Percentiles rank a stretch among this genome's conserved stretches.
phyloP scores from a whole-genome alignment of 495 filamentous ascomycete genomes.

The Pyronema domesticum region DNA sequence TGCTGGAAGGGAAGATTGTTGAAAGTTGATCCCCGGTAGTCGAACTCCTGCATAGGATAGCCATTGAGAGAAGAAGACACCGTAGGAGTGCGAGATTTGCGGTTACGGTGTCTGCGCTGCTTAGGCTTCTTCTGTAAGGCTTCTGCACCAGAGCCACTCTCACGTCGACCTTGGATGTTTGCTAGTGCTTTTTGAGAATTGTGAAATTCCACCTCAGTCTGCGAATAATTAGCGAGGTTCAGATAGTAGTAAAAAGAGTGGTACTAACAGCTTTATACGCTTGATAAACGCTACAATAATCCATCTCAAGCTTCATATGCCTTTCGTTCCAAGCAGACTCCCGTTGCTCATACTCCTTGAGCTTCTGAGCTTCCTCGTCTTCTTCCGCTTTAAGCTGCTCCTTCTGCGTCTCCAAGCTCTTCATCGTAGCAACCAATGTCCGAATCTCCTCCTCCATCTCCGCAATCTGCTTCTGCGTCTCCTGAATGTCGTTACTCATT shows the following conservation, averaged over 20 bases:
- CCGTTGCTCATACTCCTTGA: slow-evolving; percentile 37
- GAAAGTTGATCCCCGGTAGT: slow-evolving; percentile 11
- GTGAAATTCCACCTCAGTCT: slow-evolving; percentile 21
- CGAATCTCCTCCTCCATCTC: slow-evolving; percentile 30
- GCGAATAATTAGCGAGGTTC: background rate
- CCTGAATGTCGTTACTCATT: slow-evolving; percentile 20
- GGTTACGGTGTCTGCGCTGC: slow-evolving; percentile 36
- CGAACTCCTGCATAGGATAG: slow-evolving; percentile 13
- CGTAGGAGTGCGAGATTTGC: slow-evolving; percentile 36
- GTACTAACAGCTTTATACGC: slow-evolving; percentile 22
- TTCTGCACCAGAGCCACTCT: slow-evolving; percentile 15
- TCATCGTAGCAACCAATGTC: slow-evolving; percentile 10
- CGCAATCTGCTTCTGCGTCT: slow-evolving; percentile 23
- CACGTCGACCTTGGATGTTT: slow-evolving; percentile 17
- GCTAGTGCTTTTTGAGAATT: slow-evolving; percentile 17
- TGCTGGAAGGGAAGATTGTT: slow-evolving; percentile 13
- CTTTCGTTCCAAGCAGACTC: slow-evolving; percentile 35
- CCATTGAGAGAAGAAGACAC: slow-evolving; percentile 10
- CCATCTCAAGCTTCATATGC: slow-evolving; percentile 29
- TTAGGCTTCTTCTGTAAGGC: slow-evolving; percentile 28
- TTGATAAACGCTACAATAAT: slow-evolving; percentile 29
- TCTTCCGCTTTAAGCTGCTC: slow-evolving; percentile 32
- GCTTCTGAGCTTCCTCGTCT: slow-evolving; percentile 35
- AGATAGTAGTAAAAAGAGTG: slow-evolving; percentile 4
- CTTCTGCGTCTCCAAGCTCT: slow-evolving; percentile 16